Evolutionary conservation across 2,329 filamentous ascomycete genomes (phyloP).

Genomic region (Botrytis paeoniae): DNA sequence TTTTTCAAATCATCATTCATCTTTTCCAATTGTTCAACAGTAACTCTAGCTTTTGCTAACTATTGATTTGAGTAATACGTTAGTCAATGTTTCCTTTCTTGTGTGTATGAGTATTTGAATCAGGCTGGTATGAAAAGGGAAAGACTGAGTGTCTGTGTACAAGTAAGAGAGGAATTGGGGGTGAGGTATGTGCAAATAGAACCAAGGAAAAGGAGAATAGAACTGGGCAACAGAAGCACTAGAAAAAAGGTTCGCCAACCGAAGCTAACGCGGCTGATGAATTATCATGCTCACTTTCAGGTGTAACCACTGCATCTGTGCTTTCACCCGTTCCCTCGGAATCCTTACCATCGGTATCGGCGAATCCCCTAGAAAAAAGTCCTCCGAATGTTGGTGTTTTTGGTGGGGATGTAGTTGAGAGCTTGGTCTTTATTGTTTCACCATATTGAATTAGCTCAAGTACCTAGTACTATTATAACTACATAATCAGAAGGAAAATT

Average conservation of each 20-base stretch:
- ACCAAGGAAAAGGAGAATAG: conserved; percentile 1
- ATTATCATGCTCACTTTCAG: conserved; percentile 60
- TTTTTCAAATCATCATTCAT: conserved; percentile 55
- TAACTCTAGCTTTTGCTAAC: conserved; percentile 38
- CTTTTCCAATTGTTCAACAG: conserved; percentile 42
- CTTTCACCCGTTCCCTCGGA: conserved; percentile 31
- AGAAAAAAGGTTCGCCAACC: conserved; percentile 49
- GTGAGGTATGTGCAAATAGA: background rate
- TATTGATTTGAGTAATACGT: conserved; percentile 28
- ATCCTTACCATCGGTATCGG: conserved; percentile 38
- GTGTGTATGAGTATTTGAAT: background rate
- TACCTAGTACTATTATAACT: conserved; percentile 4
- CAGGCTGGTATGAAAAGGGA: background rate
- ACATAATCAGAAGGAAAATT: background rate
- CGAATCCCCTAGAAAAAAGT: conserved; percentile 54
- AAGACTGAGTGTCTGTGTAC: background rate
- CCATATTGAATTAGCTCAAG: conserved; percentile 15
- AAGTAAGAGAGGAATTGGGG: background rate
- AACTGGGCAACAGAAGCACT: conserved; percentile 26
- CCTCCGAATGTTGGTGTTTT: conserved; percentile 41
- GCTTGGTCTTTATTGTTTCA: conserved; percentile 40
- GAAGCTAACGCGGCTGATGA: conserved; percentile 64
- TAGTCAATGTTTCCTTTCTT: conserved; percentile 20
- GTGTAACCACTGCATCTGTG: conserved; percentile 40
- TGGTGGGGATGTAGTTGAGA: conserved; percentile 42